Evolutionary conservation across 441 rosid genomes (phyloP).

Genomic region (Populus hybrid): DNA sequence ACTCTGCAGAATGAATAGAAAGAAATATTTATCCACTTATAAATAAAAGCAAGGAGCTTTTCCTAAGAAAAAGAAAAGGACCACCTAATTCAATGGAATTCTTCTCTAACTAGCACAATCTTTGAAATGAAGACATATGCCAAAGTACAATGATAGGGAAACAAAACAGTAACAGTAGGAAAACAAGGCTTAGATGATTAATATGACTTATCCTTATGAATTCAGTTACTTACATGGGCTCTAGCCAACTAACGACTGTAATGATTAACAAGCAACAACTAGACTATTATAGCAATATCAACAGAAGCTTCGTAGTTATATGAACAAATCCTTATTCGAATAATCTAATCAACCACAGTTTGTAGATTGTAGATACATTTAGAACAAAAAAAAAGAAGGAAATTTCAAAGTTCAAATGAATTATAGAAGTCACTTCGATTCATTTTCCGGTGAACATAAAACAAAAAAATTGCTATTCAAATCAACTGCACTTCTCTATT

Average conservation of each 20-base stretch:
- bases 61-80: neutral
- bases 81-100: neutral
- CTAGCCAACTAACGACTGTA: neutral
- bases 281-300: neutral
- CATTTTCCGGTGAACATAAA: neutral
- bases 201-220: neutral
- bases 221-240: neutral
- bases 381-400: neutral
- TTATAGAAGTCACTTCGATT: no score
- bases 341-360: neutral
- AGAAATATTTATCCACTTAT: slow-evolving; percentile 4
- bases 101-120: neutral
- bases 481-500: no score
- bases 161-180: neutral
- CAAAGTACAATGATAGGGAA: neutral
- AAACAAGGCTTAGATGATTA: neutral
- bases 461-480: neutral
- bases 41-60: neutral
- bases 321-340: neutral
- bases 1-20: slow-evolving; percentile 15
- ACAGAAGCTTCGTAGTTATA: no score
- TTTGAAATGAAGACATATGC: neutral
- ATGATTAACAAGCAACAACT: neutral
- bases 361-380: neutral
- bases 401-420: neutral